These are phyloP conservation scores for Monosporozyma siamensis DNA, from an alignment of 805 yeast genomes.

Conservation along the genomic window DNA sequence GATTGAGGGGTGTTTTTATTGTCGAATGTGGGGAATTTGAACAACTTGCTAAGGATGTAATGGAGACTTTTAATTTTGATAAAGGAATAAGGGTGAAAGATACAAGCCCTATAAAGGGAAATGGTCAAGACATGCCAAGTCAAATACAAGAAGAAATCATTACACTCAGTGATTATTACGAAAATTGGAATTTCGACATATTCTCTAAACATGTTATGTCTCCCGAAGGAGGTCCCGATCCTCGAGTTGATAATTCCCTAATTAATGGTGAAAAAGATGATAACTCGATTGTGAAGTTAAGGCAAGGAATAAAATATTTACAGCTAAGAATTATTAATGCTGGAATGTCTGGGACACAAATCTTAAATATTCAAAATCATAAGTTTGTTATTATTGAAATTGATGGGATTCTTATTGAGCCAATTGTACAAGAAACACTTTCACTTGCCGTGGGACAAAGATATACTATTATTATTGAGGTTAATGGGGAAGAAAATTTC, in stretches of 20 bases:
- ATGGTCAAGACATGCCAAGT: too few species aligned
- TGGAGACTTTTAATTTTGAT: constrained; percentile 2
- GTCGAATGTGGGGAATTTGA: constrained; percentile 41
- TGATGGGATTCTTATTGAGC: constrained; percentile 49
- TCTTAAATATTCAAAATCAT: constrained; percentile 45
- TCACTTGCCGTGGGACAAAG: constrained; percentile 69
- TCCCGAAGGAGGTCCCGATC: constrained; percentile 21
- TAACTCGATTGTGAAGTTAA: constrained; percentile 27
- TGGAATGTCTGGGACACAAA: constrained; percentile 52
- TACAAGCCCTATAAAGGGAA: too few species aligned
- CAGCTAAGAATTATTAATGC: constrained; percentile 41
- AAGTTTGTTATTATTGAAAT: constrained; percentile 46
- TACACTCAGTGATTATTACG: constrained; percentile 56
- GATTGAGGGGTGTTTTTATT: constrained; percentile 40
- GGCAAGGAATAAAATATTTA: constrained; percentile 38
- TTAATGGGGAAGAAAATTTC: constrained; percentile 32
- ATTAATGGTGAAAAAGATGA: constrained; percentile 17
- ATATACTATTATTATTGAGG: constrained; percentile 49
- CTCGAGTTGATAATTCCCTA: constrained; percentile 19
- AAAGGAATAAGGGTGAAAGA: background rate
- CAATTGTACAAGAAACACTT: constrained; percentile 38
- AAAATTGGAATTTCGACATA: constrained; percentile 34
- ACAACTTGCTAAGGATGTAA: constrained; percentile 29
- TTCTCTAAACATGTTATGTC: constrained; percentile 21
- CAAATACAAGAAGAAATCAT: constrained; percentile 53